Percentiles rank a stretch among this genome's conserved stretches.
Conservation (phyloP, 2,329 filamentous ascomycete genomes). For the Lachnellula hyalina region DNA sequence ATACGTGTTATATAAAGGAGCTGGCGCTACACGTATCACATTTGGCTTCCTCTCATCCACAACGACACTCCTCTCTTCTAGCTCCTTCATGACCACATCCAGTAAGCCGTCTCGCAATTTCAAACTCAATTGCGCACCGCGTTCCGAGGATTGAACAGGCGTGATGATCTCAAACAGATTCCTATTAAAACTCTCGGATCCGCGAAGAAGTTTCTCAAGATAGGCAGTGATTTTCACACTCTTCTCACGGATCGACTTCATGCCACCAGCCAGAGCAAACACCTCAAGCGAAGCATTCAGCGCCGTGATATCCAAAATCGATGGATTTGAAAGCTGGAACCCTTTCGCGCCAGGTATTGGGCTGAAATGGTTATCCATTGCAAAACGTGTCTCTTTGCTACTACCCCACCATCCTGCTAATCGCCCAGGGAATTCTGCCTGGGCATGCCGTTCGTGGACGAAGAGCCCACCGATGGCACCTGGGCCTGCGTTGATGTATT, state of each 20-base stretch:
- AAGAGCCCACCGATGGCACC: constrained; percentile 70
- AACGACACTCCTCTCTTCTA: constrained; percentile 60
- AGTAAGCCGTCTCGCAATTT: constrained; percentile 55
- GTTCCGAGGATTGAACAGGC: constrained; percentile 49
- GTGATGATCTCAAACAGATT: constrained; percentile 56
- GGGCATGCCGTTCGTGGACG: constrained; percentile 53
- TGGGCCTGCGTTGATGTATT: constrained; percentile 74
- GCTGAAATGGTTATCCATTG: constrained; percentile 70
- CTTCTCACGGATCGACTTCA: constrained; percentile 58
- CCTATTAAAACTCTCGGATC: constrained; percentile 28
- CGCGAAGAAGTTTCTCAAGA: constrained; percentile 54
- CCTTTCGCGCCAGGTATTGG: constrained; percentile 69
- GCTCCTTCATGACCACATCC: constrained; percentile 52
- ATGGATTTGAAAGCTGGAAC: constrained; percentile 73
- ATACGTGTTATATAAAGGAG: constrained; percentile 70
- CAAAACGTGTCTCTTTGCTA: constrained; percentile 62
- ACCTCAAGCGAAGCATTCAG: constrained; percentile 64
- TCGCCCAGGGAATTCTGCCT: constrained; percentile 38
- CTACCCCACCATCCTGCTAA: constrained; percentile 80
- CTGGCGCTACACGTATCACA: constrained; percentile 69
- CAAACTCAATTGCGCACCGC: constrained; percentile 70
- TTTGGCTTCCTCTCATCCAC: constrained; percentile 72
- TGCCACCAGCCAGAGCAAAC: constrained; percentile 59
- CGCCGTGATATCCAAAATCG: constrained; percentile 66
- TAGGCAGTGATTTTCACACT: constrained; percentile 63